Conservation (phyloP, 306 rosid genomes). For the Prinsepia uniflora region DNA sequence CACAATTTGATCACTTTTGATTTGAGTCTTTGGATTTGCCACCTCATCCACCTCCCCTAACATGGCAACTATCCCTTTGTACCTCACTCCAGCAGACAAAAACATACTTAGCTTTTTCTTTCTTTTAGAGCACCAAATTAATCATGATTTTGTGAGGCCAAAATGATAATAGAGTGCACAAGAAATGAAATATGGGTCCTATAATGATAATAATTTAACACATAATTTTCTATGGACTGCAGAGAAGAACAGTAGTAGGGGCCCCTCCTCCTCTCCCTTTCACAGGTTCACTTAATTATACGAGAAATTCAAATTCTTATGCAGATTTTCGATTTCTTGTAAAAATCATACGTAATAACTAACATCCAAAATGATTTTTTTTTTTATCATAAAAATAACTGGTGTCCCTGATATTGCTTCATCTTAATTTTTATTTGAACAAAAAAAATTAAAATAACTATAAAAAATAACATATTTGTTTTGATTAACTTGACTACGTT, state of each 20-base stretch:
- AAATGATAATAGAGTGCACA: slow-evolving; percentile 1
- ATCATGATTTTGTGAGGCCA: slow-evolving; percentile 1
- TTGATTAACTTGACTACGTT: too few relatives aligned
- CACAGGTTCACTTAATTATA: neutral
- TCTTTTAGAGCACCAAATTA: neutral
- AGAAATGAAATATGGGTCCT: neutral
- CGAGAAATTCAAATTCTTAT: too few relatives aligned
- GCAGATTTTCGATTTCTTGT: too few relatives aligned
- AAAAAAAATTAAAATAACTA: too few relatives aligned
- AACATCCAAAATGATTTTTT: too few relatives aligned
- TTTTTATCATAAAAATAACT: too few relatives aligned
- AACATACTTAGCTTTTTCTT: neutral
- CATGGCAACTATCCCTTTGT: slow-evolving; percentile 17
- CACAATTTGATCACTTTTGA: neutral
- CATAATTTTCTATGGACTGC: neutral
- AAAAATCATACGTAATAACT: too few relatives aligned
- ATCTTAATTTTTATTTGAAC: too few relatives aligned
- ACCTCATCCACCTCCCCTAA: neutral
- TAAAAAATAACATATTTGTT: too few relatives aligned
- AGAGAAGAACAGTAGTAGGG: neutral
- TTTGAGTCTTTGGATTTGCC: slow-evolving; percentile 12
- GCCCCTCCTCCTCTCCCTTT: neutral
- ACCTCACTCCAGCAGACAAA: neutral
- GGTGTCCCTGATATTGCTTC: too few relatives aligned
- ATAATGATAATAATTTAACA: neutral